These are phyloP conservation scores for Coffea eugenioides DNA, from an alignment of 257 asterid genomes.

Conservation along the genomic window DNA sequence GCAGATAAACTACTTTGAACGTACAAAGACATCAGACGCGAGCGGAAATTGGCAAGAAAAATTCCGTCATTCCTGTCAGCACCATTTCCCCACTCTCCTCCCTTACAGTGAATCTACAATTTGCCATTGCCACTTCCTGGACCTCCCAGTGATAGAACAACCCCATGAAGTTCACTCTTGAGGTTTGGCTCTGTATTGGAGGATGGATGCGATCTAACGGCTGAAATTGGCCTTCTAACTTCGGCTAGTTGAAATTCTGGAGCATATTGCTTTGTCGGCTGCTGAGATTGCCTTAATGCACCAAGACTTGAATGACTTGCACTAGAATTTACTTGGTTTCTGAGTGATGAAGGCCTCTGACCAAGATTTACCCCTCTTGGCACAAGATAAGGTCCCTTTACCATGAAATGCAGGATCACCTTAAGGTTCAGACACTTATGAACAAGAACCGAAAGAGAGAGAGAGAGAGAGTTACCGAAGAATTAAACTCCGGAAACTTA, in stretches of 20 bases:
- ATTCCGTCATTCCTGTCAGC: not conserved
- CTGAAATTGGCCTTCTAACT: constrained; percentile 34
- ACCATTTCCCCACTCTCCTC: no score
- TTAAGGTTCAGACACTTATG: not conserved
- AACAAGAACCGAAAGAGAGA: not conserved
- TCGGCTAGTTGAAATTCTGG: constrained; percentile 36
- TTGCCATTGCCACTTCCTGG: constrained; percentile 57
- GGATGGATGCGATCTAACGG: constrained; percentile 21
- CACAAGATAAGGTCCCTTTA: constrained; percentile 49
- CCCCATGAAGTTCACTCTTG: constrained; percentile 71
- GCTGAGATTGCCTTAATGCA: constrained; percentile 38
- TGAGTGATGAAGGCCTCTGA: not conserved
- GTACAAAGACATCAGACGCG: constrained; percentile 19
- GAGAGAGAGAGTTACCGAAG: no score
- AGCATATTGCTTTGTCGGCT: constrained; percentile 27
- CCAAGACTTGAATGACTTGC: constrained; percentile 24
- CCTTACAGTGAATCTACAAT: constrained; percentile 15
- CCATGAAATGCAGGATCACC: constrained; percentile 4
- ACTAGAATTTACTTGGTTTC: not conserved
- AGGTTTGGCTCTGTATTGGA: constrained; percentile 30
- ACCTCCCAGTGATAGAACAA: constrained; percentile 71
- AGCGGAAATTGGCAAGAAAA: not conserved
- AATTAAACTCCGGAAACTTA: constrained; percentile 27
- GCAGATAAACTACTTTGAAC: constrained; percentile 11
- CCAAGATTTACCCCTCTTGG: not conserved